Conservation (phyloP, 2,329 filamentous ascomycete genomes). For the Diaporthe eres region DNA sequence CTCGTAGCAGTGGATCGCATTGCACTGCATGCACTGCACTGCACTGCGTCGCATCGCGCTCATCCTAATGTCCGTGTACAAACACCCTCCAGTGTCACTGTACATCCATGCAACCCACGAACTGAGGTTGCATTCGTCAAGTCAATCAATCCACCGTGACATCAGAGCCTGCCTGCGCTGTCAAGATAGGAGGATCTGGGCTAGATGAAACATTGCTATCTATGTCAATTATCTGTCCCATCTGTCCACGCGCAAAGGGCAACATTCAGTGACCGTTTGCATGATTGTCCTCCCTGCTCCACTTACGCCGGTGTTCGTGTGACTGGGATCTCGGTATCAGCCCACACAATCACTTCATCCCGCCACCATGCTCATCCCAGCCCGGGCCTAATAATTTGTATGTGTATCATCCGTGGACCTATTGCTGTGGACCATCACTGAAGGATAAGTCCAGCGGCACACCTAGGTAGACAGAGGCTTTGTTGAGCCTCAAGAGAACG, state of each 20-base stretch:
- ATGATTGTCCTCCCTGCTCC: neutral
- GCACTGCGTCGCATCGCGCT: neutral
- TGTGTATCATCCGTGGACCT: no score
- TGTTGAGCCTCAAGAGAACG: neutral
- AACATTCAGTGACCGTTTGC: neutral
- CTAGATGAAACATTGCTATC: slow-evolving; percentile 17
- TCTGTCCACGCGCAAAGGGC: neutral
- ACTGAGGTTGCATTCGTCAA: slow-evolving; percentile 17
- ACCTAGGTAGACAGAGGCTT: neutral
- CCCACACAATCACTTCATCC: neutral
- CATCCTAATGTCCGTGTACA: neutral
- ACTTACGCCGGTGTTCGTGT: neutral
- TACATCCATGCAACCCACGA: slow-evolving; percentile 16
- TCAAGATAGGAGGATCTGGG: slow-evolving; percentile 2
- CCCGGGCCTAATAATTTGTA: no score
- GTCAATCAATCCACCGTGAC: slow-evolving; percentile 12
- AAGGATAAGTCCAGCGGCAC: neutral
- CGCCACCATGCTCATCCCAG: neutral
- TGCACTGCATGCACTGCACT: neutral
- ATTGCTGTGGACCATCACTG: no score
- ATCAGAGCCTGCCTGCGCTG: neutral
- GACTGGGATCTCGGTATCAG: neutral
- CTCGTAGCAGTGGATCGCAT: neutral
- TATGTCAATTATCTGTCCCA: neutral
- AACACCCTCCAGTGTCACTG: neutral